phyloP scores from a whole-genome alignment of 1,284 basidiomycete species.

The Moniliella sp. region DNA sequence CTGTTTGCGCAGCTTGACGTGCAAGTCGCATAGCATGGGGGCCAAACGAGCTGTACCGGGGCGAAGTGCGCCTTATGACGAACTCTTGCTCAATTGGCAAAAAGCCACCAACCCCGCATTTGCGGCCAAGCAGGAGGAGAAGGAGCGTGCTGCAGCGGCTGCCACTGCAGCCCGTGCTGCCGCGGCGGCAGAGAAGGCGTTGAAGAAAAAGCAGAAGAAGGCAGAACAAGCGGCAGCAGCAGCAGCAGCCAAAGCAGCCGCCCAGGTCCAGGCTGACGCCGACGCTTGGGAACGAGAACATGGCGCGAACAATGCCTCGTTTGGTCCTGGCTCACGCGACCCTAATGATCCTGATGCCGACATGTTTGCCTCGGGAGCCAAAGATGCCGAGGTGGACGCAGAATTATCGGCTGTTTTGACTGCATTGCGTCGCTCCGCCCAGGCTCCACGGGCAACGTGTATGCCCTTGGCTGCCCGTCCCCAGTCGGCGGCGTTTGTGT shows the following conservation, averaged over 20 bases:
- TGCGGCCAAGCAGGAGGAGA: conserved; percentile 61
- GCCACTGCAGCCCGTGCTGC: conserved; percentile 7
- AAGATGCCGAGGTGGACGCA: conserved; percentile 20
- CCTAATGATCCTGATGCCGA: conserved; percentile 16
- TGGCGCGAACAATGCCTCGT: neutral
- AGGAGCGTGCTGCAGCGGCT: conserved; percentile 24
- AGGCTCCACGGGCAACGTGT: neutral
- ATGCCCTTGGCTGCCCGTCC: neutral
- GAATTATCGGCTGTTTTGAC: conserved; percentile 11
- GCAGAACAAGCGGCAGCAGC: neutral
- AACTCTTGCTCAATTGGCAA: conserved; percentile 62
- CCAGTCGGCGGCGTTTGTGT: neutral
- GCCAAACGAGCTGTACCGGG: conserved; percentile 78
- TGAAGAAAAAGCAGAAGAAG: conserved; percentile 11
- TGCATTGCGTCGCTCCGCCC: conserved; percentile 7
- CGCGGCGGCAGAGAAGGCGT: conserved; percentile 12
- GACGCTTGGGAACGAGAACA: conserved; percentile 1
- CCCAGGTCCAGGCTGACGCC: neutral
- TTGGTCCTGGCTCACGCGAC: neutral
- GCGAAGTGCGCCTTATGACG: conserved; percentile 64
- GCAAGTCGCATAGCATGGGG: conserved; percentile 94
- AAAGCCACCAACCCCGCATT: conserved; percentile 75
- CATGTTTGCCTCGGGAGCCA: conserved; percentile 15
- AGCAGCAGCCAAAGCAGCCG: neutral
- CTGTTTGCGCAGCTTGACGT: conserved; percentile 86